Base-by-base conservation (phyloP, 2,329 filamentous ascomycete species). In the Fusarium nodosum region DNA sequence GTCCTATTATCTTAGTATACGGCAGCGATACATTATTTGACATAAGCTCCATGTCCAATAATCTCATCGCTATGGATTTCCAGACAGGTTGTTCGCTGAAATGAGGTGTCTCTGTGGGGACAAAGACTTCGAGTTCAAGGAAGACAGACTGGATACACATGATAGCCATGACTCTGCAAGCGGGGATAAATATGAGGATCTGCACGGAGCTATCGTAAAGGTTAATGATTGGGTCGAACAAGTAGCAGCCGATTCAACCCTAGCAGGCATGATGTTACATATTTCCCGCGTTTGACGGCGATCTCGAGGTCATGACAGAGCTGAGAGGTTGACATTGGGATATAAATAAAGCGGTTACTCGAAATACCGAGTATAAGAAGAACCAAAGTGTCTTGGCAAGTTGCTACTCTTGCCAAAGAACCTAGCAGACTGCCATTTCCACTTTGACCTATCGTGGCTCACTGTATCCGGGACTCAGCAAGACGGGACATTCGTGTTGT, bases 401-500 rank as follows among this genome's bases (percentile, higher is more conserved):
- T 5, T n/a, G 3, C 50, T 39, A 26, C 20, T 41, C 13, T 56
- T 34, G 11, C 30, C 54, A 16, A 33, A 42, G 22, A 55, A 20
- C 15, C 55, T 30, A 7, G 18, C 22, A n/a, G 34, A 1, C 9
- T 22, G n/a, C 7, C 2, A 2, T 22, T 7, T 8, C 4, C 22
- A 2, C n/a, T 3, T 39, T 39, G 15, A 16, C 8, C 16, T 13
- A 15, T 13, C 11, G 20, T 38, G 6, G 36, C n/a, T 3, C 9
- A 12, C n/a, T 39, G n/a, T 22, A 12, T 39, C n/a, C n/a, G 10
- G 15, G 6, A 7, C 11, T 20, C 12, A 39, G 11, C 18, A 39
- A 15, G 12, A n/a, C 12, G 6, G 10, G 5, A 7, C n/a, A 39
- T 4, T 1, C 6, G 6, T 6, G 4, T 5, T 9, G n/a, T 13